A percentile compares a stretch with the other conserved stretches of the same genome.
These are phyloP conservation scores for Aleurites moluccanus DNA, from an alignment of 441 rosid species.

Conservation along the genomic window DNA sequence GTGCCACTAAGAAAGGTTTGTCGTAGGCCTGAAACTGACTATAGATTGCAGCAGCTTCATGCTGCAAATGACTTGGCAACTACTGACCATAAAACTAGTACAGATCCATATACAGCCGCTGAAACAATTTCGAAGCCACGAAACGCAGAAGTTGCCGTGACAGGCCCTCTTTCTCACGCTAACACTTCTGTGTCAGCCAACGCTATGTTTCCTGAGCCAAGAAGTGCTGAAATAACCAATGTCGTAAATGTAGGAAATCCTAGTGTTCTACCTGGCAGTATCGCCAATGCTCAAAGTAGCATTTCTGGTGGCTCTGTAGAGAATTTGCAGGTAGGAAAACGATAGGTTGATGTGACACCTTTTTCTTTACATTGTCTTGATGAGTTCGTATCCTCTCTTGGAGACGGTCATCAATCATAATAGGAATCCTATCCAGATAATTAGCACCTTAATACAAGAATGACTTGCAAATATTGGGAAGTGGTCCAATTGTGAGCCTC, in stretches of 20 bases:
- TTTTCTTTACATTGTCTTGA: slow-evolving; percentile 14
- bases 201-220: slow-evolving; percentile 21
- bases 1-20: slow-evolving; percentile 93
- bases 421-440: no score
- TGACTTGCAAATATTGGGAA: neutral
- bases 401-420: neutral
- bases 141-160: slow-evolving; percentile 14
- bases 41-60: slow-evolving; percentile 91
- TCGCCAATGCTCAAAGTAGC: slow-evolving; percentile 14
- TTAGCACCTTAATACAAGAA: neutral
- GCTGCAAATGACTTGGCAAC: slow-evolving; percentile 45
- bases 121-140: slow-evolving; percentile 44
- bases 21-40: slow-evolving; percentile 95
- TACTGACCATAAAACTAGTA: slow-evolving; percentile 43
- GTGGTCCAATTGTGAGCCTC: neutral
- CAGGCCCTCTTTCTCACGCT: slow-evolving; percentile 21
- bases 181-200: slow-evolving; percentile 23
- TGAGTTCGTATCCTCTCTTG: neutral
- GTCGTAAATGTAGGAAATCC: slow-evolving; percentile 26
- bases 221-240: slow-evolving; percentile 23
- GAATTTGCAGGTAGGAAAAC: no score
- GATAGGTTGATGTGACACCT: no score
- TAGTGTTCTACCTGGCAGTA: slow-evolving; percentile 7
- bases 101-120: slow-evolving; percentile 31
- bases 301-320: slow-evolving; percentile 22